phyloP scores from a whole-genome alignment of 768 basidiomycete genomes.

The Psilocybe azurescens region DNA sequence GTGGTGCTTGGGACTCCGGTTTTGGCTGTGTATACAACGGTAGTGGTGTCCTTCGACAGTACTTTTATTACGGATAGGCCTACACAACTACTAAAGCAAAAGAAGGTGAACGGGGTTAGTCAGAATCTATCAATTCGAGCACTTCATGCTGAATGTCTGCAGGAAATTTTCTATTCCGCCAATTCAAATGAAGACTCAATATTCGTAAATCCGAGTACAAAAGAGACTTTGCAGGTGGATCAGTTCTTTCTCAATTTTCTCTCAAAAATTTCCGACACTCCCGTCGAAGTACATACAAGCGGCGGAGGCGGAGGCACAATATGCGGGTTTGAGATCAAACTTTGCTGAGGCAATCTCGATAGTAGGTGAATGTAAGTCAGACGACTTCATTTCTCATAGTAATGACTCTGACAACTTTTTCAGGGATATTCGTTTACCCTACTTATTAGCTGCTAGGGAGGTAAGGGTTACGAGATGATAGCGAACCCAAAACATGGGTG shows the following conservation, averaged over 20 bases:
- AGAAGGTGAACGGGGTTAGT: constrained; percentile 19
- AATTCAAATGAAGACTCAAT: constrained; percentile 42
- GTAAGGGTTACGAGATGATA: constrained; percentile 37
- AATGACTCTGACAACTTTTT: background rate
- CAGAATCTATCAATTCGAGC: background rate
- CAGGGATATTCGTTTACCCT: constrained; percentile 53
- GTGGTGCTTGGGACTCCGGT: constrained; percentile 29
- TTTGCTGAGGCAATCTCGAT: constrained; percentile 40
- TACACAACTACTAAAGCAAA: constrained; percentile 38
- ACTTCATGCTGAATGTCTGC: background rate
- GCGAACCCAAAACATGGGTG: background rate
- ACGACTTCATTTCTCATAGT: background rate
- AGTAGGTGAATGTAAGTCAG: constrained; percentile 45
- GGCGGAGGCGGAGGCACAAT: constrained; percentile 32
- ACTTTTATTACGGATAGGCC: constrained; percentile 50
- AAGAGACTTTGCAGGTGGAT: constrained; percentile 30
- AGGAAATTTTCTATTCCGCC: constrained; percentile 42
- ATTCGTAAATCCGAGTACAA: constrained; percentile 41
- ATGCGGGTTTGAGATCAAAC: constrained; percentile 36
- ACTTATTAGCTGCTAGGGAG: constrained; percentile 42
- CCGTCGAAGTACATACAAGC: constrained; percentile 29
- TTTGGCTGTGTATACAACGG: constrained; percentile 27
- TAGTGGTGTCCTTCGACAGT: constrained; percentile 38
- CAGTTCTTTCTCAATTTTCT: constrained; percentile 43
- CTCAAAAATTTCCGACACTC: constrained; percentile 34